Conservation (phyloP, 495 filamentous ascomycete genomes). For the Alectoria sarmentosa region DNA sequence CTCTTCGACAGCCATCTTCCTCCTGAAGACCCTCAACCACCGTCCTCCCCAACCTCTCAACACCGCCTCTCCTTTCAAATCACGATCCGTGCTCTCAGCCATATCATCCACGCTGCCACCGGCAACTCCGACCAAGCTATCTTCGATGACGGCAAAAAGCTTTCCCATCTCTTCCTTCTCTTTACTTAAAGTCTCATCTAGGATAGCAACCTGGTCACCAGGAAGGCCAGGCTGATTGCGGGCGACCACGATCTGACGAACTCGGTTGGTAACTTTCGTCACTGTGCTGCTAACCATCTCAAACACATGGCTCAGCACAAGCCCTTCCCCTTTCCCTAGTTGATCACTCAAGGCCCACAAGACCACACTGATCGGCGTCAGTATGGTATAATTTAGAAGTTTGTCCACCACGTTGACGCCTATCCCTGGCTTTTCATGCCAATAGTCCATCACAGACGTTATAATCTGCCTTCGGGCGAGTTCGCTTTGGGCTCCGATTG, state of each 20-base stretch:
- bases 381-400: slow-evolving; percentile 92
- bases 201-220: slow-evolving; percentile 52
- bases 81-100: slow-evolving; percentile 48
- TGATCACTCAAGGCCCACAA: slow-evolving; percentile 75
- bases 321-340: slow-evolving; percentile 56
- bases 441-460: slow-evolving; percentile 82
- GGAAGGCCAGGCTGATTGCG: slow-evolving; percentile 47
- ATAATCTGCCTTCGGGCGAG: slow-evolving; percentile 81
- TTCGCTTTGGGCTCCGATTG: slow-evolving; percentile 64
- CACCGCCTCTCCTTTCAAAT: slow-evolving; percentile 50
- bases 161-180: slow-evolving; percentile 68
- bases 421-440: slow-evolving; percentile 85
- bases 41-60: slow-evolving; percentile 74
- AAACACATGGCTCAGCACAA: slow-evolving; percentile 68
- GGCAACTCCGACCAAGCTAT: slow-evolving; percentile 67
- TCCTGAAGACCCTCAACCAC: slow-evolving; percentile 78
- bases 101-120: slow-evolving; percentile 64
- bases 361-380: slow-evolving; percentile 73
- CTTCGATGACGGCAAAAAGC: slow-evolving; percentile 75
- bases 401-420: slow-evolving; percentile 94
- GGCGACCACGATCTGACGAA: slow-evolving; percentile 71
- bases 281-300: slow-evolving; percentile 87
- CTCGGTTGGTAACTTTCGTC: slow-evolving; percentile 83
- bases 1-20: slow-evolving; percentile 82
- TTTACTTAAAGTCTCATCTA: slow-evolving; percentile 55